phyloP scores from a whole-genome alignment of 2,329 filamentous ascomycete species.

The Pseudocercospora musae region DNA sequence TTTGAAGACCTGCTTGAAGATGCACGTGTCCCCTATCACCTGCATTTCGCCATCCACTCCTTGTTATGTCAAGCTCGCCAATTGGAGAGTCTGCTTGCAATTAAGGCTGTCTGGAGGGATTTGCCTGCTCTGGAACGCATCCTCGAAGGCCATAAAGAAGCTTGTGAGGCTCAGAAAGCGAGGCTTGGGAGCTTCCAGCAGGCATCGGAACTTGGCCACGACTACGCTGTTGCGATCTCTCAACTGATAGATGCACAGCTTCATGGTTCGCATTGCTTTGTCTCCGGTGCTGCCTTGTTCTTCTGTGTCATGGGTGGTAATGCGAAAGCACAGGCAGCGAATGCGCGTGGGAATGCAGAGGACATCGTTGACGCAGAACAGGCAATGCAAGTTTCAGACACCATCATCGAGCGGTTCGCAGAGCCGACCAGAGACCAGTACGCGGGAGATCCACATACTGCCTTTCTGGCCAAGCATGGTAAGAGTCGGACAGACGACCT shows the following conservation, averaged over 20 bases:
- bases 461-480: slow-evolving; percentile 16
- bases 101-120: neutral
- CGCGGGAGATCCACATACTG: neutral
- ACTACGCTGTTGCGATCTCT: slow-evolving; percentile 9
- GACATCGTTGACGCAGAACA: neutral
- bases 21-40: neutral
- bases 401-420: slow-evolving; percentile 12
- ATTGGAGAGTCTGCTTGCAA: neutral
- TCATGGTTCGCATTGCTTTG: slow-evolving; percentile 9
- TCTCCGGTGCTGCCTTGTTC: slow-evolving; percentile 16
- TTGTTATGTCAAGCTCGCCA: neutral
- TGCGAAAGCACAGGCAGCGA: neutral
- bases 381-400: slow-evolving; percentile 3
- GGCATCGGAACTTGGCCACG: neutral
- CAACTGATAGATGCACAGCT: slow-evolving; percentile 12
- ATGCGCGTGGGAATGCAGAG: neutral
- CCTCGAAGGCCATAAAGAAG: neutral
- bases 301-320: slow-evolving; percentile 14
- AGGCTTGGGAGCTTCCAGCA: neutral
- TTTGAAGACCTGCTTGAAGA: neutral
- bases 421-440: neutral
- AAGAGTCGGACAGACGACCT: slow-evolving; percentile 8
- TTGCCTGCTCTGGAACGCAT: neutral
- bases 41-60: neutral
- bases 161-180: neutral